phyloP scores from a whole-genome alignment of 2,329 filamentous ascomycete genomes.

The Cylindrodendrum hubeiense region DNA sequence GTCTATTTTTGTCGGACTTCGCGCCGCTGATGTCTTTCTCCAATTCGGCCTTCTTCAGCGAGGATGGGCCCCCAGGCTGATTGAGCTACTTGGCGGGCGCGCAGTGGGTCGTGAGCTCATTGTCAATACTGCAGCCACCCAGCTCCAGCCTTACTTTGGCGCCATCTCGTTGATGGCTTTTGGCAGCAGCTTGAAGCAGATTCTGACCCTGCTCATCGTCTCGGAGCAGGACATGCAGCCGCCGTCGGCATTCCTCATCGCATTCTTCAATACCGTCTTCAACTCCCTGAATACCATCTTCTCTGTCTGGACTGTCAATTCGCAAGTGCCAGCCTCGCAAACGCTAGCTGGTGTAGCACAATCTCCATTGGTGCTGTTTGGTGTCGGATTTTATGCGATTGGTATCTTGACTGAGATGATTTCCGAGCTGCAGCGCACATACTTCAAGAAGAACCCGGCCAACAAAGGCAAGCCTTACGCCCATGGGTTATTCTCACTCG shows the following conservation, averaged over 20 bases:
- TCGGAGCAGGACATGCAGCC: constrained; percentile 64
- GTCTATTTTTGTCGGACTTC: constrained; percentile 54
- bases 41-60: constrained; percentile 48
- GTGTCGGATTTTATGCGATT: constrained; percentile 56
- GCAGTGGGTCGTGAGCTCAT: constrained; percentile 50
- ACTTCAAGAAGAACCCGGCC: constrained; percentile 52
- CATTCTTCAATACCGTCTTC: constrained; percentile 64
- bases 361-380: background rate
- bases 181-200: constrained; percentile 67
- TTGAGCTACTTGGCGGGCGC: constrained; percentile 59
- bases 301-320: constrained; percentile 61
- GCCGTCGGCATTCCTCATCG: constrained; percentile 56
- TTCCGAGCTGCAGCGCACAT: constrained; percentile 67
- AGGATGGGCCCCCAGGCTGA: constrained; percentile 55
- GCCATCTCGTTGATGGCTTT: constrained; percentile 66
- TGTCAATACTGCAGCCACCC: constrained; percentile 53
- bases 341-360: background rate
- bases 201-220: constrained; percentile 62
- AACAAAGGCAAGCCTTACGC: constrained; percentile 55
- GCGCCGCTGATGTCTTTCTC: constrained; percentile 49
- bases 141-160: constrained; percentile 62
- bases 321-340: constrained; percentile 17
- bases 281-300: constrained; percentile 69
- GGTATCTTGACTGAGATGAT: constrained; percentile 67
- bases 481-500: constrained; percentile 2